Base-by-base conservation (phyloP, 176 grass and related monocot species). In the Zoysia pacifica region DNA sequence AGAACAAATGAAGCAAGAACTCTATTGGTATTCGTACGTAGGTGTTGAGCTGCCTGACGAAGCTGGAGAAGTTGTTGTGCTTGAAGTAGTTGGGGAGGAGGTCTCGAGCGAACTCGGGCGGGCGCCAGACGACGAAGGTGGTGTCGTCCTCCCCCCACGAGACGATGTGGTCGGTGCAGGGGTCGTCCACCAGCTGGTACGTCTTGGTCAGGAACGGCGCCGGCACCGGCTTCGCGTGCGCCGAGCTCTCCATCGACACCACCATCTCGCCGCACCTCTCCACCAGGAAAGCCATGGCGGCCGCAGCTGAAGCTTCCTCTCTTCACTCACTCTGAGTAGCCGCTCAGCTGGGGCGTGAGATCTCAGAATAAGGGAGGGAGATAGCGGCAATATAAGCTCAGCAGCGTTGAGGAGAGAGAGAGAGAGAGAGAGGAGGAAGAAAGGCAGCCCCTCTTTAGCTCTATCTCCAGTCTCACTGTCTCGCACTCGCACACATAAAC, bases 31-130 rank as follows among this genome's bases (percentile, higher is more conserved):
- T n/a, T 19, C 82, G n/a, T 93, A 98, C 96, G 72, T 99, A 99
- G 86, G 96, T 99, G 90, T 99, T 99, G 63, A 99, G 96, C 88
- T 99, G 96, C 69, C 96, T 69, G 78, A 99, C 90, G 86, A 99
- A 99, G 79, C 96, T 99, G 14, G 96, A 95, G 88, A 99, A 95
- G 87, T 99, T 99, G 79, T 93, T 93, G 90, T 99, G 96, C 84
- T 99, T 99, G 92, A 99, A 99, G 93, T 93, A 99, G 82, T 89
- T 94, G 2, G 92, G 93, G 60, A 99, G 86, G 82, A 99, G 90
- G 72, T 99, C 96, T 48, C 96, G 85, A 18, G 93, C 81, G 76
- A 99, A 95, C 86, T 93, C 90, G 15, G 90, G 86, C 67, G 96
- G 90, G 7, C 88, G 86, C 96, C 96, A 99, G 5, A 99, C 90